phyloP scores from a whole-genome alignment of 768 basidiomycete genomes.

The Candolleomyces eurysporus region DNA sequence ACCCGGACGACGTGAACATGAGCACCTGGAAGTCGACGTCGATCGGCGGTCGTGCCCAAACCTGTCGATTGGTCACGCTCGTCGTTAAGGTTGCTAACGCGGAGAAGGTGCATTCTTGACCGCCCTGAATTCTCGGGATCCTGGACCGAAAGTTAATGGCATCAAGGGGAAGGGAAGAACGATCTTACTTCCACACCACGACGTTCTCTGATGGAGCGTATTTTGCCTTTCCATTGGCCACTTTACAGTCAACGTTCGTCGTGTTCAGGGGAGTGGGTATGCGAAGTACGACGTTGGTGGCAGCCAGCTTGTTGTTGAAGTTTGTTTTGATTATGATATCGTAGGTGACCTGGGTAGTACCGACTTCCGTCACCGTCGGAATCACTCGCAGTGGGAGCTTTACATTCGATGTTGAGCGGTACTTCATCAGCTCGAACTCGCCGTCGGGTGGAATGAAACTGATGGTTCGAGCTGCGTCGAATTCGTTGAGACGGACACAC shows the following conservation, averaged over 20 bases:
- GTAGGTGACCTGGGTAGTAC: slow-evolving; percentile 90
- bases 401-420: slow-evolving; percentile 94
- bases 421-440: slow-evolving; percentile 99
- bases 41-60: slow-evolving; percentile 98
- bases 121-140: slow-evolving; percentile 89
- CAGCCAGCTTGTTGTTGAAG: slow-evolving; percentile 90
- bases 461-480: slow-evolving; percentile 91
- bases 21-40: slow-evolving; percentile 98
- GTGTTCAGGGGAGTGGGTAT: slow-evolving; percentile 98
- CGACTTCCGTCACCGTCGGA: slow-evolving; percentile 89
- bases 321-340: slow-evolving; percentile 83
- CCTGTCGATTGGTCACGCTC: slow-evolving; percentile 86
- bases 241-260: slow-evolving; percentile 89
- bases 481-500: slow-evolving; percentile 93
- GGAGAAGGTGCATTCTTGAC: slow-evolving; percentile 82
- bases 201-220: slow-evolving; percentile 96
- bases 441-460: slow-evolving; percentile 98
- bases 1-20: slow-evolving; percentile 96
- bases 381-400: slow-evolving; percentile 90
- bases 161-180: neutral
- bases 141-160: slow-evolving; percentile 38
- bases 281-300: slow-evolving; percentile 86
- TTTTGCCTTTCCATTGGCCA: slow-evolving; percentile 91
- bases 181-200: slow-evolving; percentile 93
- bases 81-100: slow-evolving; percentile 77